Conservation (phyloP, 306 rosid genomes). For the Ziziphus jujuba region DNA sequence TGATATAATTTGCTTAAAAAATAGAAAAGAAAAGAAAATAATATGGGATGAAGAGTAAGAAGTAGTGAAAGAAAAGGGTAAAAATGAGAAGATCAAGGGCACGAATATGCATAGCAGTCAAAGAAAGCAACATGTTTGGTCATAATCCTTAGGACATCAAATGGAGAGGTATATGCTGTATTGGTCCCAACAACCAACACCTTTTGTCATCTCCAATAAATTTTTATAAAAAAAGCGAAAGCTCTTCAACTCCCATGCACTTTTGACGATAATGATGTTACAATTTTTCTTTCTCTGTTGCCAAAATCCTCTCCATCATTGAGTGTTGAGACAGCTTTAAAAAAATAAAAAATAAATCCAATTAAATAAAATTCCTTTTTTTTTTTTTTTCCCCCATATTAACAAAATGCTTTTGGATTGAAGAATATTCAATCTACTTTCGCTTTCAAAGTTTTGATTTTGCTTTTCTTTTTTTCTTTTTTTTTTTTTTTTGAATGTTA, state of each 20-base stretch:
- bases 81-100: not conserved
- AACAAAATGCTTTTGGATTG: not conserved
- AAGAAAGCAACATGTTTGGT: conserved; percentile 22
- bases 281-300: conserved; percentile 1
- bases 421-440: conserved; percentile 19
- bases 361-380: not conserved
- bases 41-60: too few species aligned
- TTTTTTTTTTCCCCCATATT: not conserved
- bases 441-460: conserved; percentile 18
- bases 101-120: conserved; percentile 8
- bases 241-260: conserved; percentile 32
- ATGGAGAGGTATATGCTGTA: conserved; percentile 20
- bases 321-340: too few species aligned
- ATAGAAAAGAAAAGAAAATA: too few species aligned
- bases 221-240: conserved; percentile 28
- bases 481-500: too few species aligned
- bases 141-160: conserved; percentile 18
- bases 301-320: too few species aligned
- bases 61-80: too few species aligned
- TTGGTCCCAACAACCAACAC: conserved; percentile 44
- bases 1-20: too few species aligned
- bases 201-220: conserved; percentile 58
- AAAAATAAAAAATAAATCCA: too few species aligned
- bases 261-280: conserved; percentile 43
- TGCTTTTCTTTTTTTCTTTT: too few species aligned